Percentiles rank a stretch among this genome's conserved stretches.
Conservation (phyloP, 129 eudicot species). For the Ambrosia artemisiifolia region DNA sequence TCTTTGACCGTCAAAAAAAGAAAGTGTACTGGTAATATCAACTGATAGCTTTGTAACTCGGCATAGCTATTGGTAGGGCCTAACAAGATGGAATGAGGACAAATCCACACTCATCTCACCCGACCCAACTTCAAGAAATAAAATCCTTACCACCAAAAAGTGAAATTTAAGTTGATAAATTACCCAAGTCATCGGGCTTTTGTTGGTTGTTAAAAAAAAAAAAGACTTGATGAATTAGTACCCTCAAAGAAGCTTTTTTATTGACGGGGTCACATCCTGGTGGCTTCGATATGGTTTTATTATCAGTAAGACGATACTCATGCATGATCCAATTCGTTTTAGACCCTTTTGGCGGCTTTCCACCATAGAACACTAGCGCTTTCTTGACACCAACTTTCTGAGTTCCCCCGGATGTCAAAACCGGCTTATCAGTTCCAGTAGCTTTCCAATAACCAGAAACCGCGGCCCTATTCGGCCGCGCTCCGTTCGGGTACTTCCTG, state of each 20-base stretch:
- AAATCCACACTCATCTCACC: too few species aligned
- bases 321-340: slow-evolving; percentile 98
- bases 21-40: too few species aligned
- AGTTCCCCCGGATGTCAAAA: slow-evolving; percentile 64
- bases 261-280: slow-evolving; percentile 56
- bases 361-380: slow-evolving; percentile 85
- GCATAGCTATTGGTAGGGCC: too few species aligned
- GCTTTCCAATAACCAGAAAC: slow-evolving; percentile 94
- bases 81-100: too few species aligned
- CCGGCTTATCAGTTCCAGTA: slow-evolving; percentile 89
- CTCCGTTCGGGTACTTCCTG: slow-evolving; percentile 88
- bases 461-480: slow-evolving; percentile 87
- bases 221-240: too few species aligned
- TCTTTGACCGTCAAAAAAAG: too few species aligned
- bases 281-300: slow-evolving; percentile 53
- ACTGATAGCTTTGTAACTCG: too few species aligned
- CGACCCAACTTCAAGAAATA: too few species aligned
- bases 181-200: slow-evolving; percentile 34
- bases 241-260: slow-evolving; percentile 75
- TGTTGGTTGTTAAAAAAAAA: too few species aligned
- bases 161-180: background rate
- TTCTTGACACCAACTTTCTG: slow-evolving; percentile 95
- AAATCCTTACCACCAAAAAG: too few species aligned
- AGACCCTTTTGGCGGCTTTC: slow-evolving; percentile 85
- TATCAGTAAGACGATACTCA: slow-evolving; percentile 72